Evolutionary conservation across 202 grass and related monocot species (phyloP).

Genomic region (Brachypodium distachyon): DNA sequence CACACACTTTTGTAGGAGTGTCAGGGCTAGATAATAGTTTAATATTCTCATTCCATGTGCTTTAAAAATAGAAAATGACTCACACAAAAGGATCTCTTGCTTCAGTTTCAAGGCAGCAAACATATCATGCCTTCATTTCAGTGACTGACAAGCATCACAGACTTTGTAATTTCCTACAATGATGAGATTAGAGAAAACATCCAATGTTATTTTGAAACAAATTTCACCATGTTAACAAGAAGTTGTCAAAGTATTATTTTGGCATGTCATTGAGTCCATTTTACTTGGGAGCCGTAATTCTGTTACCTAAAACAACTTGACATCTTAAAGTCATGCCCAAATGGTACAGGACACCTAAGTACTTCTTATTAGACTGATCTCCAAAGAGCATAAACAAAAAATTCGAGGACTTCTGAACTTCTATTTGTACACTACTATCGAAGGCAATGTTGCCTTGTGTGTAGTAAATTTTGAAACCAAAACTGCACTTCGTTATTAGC

Average conservation of each 20-base stretch:
- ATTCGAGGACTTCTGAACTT: too few species aligned
- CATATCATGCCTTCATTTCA: conserved; percentile 80
- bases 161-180: conserved; percentile 91
- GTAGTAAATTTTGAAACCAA: too few species aligned
- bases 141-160: conserved; percentile 71
- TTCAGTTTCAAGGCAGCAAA: conserved; percentile 90
- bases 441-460: too few species aligned
- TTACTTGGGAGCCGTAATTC: too few species aligned
- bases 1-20: neutral
- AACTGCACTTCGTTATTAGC: too few species aligned
- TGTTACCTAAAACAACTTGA: too few species aligned
- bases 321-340: too few species aligned
- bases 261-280: too few species aligned
- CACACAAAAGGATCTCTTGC: conserved; percentile 96
- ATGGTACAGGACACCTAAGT: too few species aligned
- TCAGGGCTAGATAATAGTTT: neutral
- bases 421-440: too few species aligned
- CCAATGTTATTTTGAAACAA: conserved; percentile 19
- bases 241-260: conserved; percentile 8
- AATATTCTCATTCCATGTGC: neutral
- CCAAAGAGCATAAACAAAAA: too few species aligned
- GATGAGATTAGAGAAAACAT: conserved; percentile 24
- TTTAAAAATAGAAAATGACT: conserved; percentile 37
- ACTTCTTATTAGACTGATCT: too few species aligned
- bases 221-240: neutral